Conservation (phyloP, 495 filamentous ascomycete species). For the Neurospora sp. region DNA sequence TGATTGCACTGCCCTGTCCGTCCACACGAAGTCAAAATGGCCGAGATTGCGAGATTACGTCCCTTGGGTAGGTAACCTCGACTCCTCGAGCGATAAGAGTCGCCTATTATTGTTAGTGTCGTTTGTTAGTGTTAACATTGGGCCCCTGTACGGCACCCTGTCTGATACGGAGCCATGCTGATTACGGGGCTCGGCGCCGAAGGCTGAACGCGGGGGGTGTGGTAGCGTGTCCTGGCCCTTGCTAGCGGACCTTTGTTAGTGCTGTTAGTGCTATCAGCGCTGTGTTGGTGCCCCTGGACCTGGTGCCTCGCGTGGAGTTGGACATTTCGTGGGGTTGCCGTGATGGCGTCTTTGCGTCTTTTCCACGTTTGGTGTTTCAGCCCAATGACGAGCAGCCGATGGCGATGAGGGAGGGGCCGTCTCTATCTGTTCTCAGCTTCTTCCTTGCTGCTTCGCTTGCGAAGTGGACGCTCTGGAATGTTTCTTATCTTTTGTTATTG, state of each 20-base stretch:
- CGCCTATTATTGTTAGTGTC: neutral
- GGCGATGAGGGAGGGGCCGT: neutral
- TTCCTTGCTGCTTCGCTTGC: neutral
- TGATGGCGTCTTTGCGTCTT: neutral
- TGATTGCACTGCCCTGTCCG: neutral
- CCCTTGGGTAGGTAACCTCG: neutral
- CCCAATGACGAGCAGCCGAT: neutral
- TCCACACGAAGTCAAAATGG: neutral
- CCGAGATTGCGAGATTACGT: neutral
- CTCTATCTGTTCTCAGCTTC: neutral
- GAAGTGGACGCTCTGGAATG: neutral
- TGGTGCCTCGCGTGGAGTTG: neutral
- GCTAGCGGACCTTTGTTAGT: neutral
- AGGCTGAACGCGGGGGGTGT: neutral
- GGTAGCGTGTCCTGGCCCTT: neutral
- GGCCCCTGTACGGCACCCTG: neutral
- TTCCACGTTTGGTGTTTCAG: neutral
- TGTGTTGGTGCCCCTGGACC: neutral
- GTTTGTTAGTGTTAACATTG: neutral
- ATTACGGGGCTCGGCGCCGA: neutral
- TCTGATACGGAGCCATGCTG: neutral
- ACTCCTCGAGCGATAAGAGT: neutral
- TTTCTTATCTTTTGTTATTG: neutral
- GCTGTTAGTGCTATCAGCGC: neutral
- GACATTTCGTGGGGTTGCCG: neutral